Percentiles rank a stretch among this genome's conserved stretches.
Conservation (phyloP, 169 alveolate genomes). For the Fabrea salina region DNA sequence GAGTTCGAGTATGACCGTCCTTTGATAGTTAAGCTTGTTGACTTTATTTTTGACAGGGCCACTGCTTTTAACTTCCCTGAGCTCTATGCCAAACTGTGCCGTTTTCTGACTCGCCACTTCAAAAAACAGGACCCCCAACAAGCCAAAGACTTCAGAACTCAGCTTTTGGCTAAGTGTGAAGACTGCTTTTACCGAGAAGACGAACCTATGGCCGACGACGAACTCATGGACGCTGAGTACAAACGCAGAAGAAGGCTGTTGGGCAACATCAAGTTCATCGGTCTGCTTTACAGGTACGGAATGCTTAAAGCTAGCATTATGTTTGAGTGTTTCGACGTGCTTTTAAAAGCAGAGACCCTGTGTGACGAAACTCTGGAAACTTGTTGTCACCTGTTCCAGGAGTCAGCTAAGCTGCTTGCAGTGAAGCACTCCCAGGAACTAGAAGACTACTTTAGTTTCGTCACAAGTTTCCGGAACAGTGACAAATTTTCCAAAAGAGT, state of each 20-base stretch:
- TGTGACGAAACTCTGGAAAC: constrained; percentile 29
- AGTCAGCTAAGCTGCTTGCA: not conserved
- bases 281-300: not conserved
- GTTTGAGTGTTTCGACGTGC: constrained; percentile 27
- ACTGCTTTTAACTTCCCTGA: constrained; percentile 20
- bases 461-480: not conserved
- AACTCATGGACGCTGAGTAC: constrained; percentile 26
- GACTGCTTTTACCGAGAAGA: constrained; percentile 28
- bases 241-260: constrained; percentile 9
- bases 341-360: not conserved
- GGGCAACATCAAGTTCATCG: constrained; percentile 26
- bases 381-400: not conserved
- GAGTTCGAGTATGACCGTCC: not conserved
- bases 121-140: not conserved
- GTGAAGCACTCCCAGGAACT: not conserved
- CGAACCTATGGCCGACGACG: not conserved
- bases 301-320: constrained; percentile 18
- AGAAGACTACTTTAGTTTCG: not conserved
- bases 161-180: constrained; percentile 11
- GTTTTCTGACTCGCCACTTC: not conserved
- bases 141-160: not conserved
- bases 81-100: constrained; percentile 18
- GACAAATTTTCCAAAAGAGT: not conserved
- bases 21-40: not conserved
- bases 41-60: constrained; percentile 26